A percentile compares a stretch with the other conserved stretches of the same genome.
These are phyloP conservation scores for Leucosporidium creatinivorum DNA, from an alignment of 768 basidiomycete species.

Conservation along the genomic window DNA sequence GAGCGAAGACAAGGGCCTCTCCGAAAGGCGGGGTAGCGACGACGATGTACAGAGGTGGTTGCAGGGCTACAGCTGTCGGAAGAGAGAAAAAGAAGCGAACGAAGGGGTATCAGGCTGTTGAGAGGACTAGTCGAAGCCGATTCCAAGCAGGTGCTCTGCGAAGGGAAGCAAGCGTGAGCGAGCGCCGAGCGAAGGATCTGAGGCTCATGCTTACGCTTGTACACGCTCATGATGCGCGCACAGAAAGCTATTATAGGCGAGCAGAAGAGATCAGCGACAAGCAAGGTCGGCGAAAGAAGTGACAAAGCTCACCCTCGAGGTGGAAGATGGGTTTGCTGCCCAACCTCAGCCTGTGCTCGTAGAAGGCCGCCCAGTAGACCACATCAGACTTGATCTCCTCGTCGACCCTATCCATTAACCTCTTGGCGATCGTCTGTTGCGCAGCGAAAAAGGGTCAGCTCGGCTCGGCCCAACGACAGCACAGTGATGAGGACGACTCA, in stretches of 20 bases:
- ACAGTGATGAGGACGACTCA: slow-evolving; percentile 41
- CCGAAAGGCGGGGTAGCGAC: background rate
- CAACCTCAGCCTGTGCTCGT: slow-evolving; percentile 91
- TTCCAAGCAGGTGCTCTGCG: slow-evolving; percentile 18
- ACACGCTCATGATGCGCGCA: slow-evolving; percentile 77
- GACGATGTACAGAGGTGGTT: background rate
- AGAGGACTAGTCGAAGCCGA: background rate
- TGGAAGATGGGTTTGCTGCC: slow-evolving; percentile 93
- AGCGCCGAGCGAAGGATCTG: background rate
- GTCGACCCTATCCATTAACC: slow-evolving; percentile 78
- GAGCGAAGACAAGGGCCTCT: background rate
- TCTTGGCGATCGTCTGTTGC: slow-evolving; percentile 76
- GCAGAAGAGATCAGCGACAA: background rate
- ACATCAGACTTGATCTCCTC: slow-evolving; percentile 84
- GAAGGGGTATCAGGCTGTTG: background rate
- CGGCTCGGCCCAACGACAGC: background rate
- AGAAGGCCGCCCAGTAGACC: slow-evolving; percentile 96
- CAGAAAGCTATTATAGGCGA: slow-evolving; percentile 60
- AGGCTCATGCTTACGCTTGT: background rate
- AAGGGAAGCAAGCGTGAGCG: background rate
- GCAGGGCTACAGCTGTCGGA: background rate
- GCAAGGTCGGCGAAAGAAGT: background rate
- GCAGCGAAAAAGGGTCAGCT: background rate
- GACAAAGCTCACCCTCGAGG: slow-evolving; percentile 52
- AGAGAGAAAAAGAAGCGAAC: background rate